These are phyloP conservation scores for Pythium guiyangense DNA, from an alignment of 352 stramenopile species.

Conservation along the genomic window DNA sequence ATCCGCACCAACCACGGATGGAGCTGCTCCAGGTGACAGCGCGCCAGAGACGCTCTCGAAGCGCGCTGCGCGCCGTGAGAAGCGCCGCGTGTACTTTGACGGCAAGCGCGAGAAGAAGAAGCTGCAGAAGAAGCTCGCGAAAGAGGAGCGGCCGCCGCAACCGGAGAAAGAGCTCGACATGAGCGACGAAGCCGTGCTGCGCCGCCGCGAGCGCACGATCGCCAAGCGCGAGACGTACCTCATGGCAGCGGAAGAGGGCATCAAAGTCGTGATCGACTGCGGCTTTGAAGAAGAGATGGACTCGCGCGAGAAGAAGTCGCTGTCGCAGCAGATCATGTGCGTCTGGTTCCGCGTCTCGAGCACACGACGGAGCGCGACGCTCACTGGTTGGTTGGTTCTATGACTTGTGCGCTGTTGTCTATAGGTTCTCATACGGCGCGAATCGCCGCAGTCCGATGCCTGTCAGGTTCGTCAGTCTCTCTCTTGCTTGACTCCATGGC, in stretches of 20 bases:
- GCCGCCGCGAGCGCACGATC: constrained; percentile 49
- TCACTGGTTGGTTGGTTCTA: background rate
- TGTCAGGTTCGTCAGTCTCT: constrained; percentile 29
- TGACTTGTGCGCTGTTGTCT: background rate
- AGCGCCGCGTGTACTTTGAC: constrained; percentile 61
- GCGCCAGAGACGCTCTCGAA: constrained; percentile 26
- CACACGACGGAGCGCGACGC: background rate
- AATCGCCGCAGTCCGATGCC: constrained; percentile 57
- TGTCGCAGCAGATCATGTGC: constrained; percentile 94
- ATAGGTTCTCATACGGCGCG: constrained; percentile 81
- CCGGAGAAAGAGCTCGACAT: constrained; percentile 63
- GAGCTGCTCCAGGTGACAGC: constrained; percentile 4
- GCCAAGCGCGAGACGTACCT: constrained; percentile 73
- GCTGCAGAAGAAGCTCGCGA: constrained; percentile 39
- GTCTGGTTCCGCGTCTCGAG: constrained; percentile 9
- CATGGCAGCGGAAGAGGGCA: constrained; percentile 80
- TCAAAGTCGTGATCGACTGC: constrained; percentile 91
- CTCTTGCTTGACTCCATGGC: background rate
- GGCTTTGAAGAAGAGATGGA: constrained; percentile 93
- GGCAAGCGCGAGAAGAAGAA: constrained; percentile 88
- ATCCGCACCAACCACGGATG: background rate
- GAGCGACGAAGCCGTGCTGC: constrained; percentile 67
- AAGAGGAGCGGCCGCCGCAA: constrained; percentile 26
- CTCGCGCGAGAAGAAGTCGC: constrained; percentile 90
- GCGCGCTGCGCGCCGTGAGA: constrained; percentile 50